Conservation (phyloP, 495 filamentous ascomycete genomes). For the Aspergillus affinis region DNA sequence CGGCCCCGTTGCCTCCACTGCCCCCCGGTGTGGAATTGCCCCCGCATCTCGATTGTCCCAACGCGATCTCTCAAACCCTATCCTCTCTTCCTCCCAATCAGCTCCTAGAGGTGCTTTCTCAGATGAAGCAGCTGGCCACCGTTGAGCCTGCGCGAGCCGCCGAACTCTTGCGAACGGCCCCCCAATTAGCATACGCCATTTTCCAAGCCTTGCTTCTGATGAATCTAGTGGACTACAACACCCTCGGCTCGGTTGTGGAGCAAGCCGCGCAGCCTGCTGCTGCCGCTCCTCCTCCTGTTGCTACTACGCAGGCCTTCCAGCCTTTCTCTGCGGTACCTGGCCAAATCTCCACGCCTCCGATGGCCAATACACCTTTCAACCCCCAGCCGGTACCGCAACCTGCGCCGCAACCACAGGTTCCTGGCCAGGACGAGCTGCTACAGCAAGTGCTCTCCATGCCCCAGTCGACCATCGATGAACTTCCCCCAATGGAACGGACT, state of each 20-base stretch:
- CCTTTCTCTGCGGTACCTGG: slow-evolving; percentile 36
- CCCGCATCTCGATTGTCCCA: slow-evolving; percentile 75
- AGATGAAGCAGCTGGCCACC: slow-evolving; percentile 87
- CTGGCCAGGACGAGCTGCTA: slow-evolving; percentile 65
- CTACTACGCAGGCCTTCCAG: slow-evolving; percentile 32
- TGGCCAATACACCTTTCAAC: slow-evolving; percentile 55
- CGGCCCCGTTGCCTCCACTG: slow-evolving; percentile 66
- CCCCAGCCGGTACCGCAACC: slow-evolving; percentile 42
- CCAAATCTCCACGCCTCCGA: slow-evolving; percentile 56
- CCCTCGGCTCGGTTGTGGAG: slow-evolving; percentile 58
- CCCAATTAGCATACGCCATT: slow-evolving; percentile 91
- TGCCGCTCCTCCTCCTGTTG: slow-evolving; percentile 31
- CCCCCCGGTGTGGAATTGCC: slow-evolving; percentile 82
- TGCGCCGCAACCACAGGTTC: slow-evolving; percentile 42
- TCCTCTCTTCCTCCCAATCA: slow-evolving; percentile 81
- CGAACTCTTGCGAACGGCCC: slow-evolving; percentile 83
- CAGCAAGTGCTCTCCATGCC: slow-evolving; percentile 74
- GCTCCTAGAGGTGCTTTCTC: slow-evolving; percentile 87
- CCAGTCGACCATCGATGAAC: slow-evolving; percentile 69
- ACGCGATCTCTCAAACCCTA: slow-evolving; percentile 88
- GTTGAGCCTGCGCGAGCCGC: slow-evolving; percentile 80
- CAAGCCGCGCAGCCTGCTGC: slow-evolving; percentile 44
- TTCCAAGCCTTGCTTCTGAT: slow-evolving; percentile 94
- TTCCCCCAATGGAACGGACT: slow-evolving; percentile 68
- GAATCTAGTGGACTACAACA: slow-evolving; percentile 76